phyloP scores from a whole-genome alignment of 2,329 filamentous ascomycete genomes.

The Botryotinia globosa region DNA sequence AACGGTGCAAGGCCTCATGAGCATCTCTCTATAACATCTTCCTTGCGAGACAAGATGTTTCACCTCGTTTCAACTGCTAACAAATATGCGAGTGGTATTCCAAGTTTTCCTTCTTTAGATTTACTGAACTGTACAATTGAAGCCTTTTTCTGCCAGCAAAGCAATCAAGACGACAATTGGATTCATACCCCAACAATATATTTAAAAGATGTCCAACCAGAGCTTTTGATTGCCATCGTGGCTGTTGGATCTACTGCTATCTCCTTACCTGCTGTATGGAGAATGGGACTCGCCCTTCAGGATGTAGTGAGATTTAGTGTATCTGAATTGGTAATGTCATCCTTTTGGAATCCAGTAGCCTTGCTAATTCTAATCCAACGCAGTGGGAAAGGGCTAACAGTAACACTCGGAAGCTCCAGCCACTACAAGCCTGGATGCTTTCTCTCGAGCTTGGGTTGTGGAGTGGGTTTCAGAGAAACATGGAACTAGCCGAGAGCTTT shows the following conservation, averaged over 20 bases:
- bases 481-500: neutral
- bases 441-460: neutral
- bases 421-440: neutral
- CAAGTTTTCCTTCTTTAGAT: neutral
- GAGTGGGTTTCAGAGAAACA: neutral
- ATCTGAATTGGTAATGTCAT: neutral
- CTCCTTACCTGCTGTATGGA: neutral
- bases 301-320: neutral
- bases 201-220: neutral
- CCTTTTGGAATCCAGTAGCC: neutral
- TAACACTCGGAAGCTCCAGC: neutral
- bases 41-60: neutral
- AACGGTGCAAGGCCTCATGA: slow-evolving; percentile 19
- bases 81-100: neutral
- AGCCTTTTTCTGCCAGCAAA: neutral
- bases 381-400: neutral
- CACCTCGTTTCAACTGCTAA: neutral
- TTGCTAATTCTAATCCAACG: neutral
- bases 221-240: neutral
- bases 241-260: neutral
- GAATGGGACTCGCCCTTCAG: neutral
- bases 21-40: neutral
- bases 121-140: neutral
- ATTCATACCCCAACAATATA: neutral
- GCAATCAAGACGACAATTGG: neutral